Percentiles rank a stretch among this genome's conserved stretches.
Conservation (phyloP, 768 basidiomycete species). For the Mycena maculata region DNA sequence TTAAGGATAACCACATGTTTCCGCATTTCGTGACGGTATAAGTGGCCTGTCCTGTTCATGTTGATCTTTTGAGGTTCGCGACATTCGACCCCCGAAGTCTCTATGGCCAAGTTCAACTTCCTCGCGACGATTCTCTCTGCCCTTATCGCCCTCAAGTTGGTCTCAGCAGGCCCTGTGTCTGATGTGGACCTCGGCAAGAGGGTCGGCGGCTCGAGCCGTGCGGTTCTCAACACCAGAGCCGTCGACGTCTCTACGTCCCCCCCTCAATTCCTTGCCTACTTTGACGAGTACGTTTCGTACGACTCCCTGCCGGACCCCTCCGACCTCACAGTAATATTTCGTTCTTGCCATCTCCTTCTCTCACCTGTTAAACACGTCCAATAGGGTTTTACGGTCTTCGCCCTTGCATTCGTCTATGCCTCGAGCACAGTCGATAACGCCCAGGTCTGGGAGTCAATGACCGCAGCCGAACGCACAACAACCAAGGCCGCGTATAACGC, state of each 20-base stretch:
- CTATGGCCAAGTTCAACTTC: constrained; percentile 27
- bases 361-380: constrained; percentile 12
- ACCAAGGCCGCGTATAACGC: constrained; percentile 64
- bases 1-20: too few relatives aligned
- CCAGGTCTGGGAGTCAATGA: constrained; percentile 16
- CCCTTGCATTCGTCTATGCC: constrained; percentile 27
- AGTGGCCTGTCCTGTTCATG: too few relatives aligned
- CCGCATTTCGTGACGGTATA: too few relatives aligned
- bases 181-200: constrained; percentile 20
- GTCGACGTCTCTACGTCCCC: constrained; percentile 19
- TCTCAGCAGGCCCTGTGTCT: constrained; percentile 15
- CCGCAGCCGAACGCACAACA: constrained; percentile 40
- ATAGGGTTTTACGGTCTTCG: constrained; percentile 33
- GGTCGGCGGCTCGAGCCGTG: constrained; percentile 22
- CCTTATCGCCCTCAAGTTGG: constrained; percentile 16
- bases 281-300: constrained; percentile 30
- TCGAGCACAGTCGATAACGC: constrained; percentile 27
- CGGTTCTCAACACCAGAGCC: constrained; percentile 26
- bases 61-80: too few relatives aligned
- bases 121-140: constrained; percentile 29
- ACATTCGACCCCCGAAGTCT: constrained; percentile 3
- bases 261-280: constrained; percentile 29
- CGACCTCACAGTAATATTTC: constrained; percentile 1
- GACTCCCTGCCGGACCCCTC: constrained; percentile 21
- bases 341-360: constrained; percentile 2